Conservation (phyloP, 495 filamentous ascomycete genomes). For the Melanomma pulvis-pyrius region DNA sequence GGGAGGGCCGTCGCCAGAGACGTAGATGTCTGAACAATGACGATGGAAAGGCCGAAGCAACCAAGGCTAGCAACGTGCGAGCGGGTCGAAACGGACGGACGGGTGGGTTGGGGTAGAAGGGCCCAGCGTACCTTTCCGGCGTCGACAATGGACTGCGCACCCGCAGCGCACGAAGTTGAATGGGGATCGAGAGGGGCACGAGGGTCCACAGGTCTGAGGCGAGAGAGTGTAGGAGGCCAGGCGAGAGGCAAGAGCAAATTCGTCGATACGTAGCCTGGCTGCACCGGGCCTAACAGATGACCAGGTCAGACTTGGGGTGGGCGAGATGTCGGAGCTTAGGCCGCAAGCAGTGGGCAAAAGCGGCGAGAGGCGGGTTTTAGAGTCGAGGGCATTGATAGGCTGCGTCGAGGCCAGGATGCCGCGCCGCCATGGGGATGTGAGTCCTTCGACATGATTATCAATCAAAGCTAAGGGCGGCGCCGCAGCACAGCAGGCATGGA, state of each 20-base stretch:
- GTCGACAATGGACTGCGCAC: conserved; percentile 1
- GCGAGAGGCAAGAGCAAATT: conserved; percentile 11
- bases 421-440: background rate
- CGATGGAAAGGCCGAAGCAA: background rate
- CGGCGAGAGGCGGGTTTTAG: conserved; percentile 1
- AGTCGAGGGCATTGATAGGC: conserved; percentile 14
- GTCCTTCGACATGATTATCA: conserved; percentile 9
- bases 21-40: background rate
- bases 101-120: conserved; percentile 10
- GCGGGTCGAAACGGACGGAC: conserved; percentile 29
- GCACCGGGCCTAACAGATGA: conserved; percentile 19
- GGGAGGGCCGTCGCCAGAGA: background rate
- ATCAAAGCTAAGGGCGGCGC: conserved; percentile 28
- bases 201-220: conserved; percentile 4
- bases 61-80: background rate
- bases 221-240: conserved; percentile 21
- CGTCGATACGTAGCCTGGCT: conserved; percentile 19
- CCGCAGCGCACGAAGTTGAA: conserved; percentile 5
- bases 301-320: conserved; percentile 25
- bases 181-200: background rate
- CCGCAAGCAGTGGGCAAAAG: conserved; percentile 22
- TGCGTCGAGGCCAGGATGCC: background rate
- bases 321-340: conserved; percentile 18
- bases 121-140: conserved; percentile 17
- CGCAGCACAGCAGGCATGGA: conserved; percentile 15